These are phyloP conservation scores for Phytopythium delawarense DNA, from an alignment of 352 stramenopile genomes.

Conservation along the genomic window DNA sequence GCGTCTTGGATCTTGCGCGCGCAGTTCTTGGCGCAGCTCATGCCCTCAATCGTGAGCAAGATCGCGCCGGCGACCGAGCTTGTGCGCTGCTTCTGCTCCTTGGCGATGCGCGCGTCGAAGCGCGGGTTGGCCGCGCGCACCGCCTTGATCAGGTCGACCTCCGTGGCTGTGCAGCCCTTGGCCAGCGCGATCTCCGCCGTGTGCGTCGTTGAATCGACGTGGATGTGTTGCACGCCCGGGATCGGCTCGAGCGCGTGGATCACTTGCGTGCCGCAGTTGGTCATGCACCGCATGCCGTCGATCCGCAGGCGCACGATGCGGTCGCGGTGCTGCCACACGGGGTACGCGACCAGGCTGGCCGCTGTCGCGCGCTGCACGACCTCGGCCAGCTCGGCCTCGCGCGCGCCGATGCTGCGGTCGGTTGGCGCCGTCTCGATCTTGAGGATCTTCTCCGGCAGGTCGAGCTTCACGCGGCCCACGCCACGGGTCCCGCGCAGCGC, in stretches of 20 bases:
- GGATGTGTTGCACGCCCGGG: conserved; percentile 77
- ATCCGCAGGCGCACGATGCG: conserved; percentile 72
- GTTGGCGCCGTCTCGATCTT: conserved; percentile 47
- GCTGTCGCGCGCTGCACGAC: conserved; percentile 45
- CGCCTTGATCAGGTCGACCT: conserved; percentile 85
- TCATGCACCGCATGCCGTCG: conserved; percentile 87
- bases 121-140: conserved; percentile 67
- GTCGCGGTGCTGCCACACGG: conserved; percentile 80
- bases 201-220: conserved; percentile 81
- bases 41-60: conserved; percentile 68
- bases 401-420: conserved; percentile 18
- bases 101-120: conserved; percentile 69
- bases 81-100: conserved; percentile 42
- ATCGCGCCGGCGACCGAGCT: conserved; percentile 58
- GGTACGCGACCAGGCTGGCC: conserved; percentile 54
- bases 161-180: conserved; percentile 75
- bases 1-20: conserved; percentile 50
- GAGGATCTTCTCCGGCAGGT: conserved; percentile 60
- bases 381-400: conserved; percentile 54
- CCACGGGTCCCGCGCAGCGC: conserved; percentile 26
- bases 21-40: conserved; percentile 72
- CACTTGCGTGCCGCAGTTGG: conserved; percentile 77
- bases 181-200: conserved; percentile 69
- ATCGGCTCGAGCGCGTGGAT: conserved; percentile 78
- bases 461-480: conserved; percentile 51